Evolutionary conservation across 139 green algal species (phyloP), one percentile per base, ranked within the genome.

Genomic region (Closterium sp.): DNA sequence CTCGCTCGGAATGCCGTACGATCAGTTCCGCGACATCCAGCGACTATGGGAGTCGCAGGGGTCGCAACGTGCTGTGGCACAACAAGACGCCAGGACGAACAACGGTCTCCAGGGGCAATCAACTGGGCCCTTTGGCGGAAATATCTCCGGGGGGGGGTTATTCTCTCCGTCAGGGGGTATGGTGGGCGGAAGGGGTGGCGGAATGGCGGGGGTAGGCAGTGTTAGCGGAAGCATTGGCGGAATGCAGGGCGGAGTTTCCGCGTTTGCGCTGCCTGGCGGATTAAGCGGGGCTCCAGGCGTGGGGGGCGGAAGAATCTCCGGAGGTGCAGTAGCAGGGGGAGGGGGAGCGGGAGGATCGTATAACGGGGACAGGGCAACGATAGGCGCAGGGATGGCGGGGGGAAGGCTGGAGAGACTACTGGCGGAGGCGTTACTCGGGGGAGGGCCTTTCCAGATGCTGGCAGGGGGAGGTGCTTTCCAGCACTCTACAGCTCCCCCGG

Each of bases 221-320:
- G 4, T 69, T 87, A 1, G 33, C 55, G 55, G 5, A 87, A 19
- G 84, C 1, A 76, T 76, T 87, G 33, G 33, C 16, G 84, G 33
- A 83, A 87, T 16, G 33, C 84, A 1, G 16, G 33, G 12, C 19
- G 33, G 33, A 35, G 5, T 87, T 19, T 1, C 33, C 84, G 16
- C 33, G 84, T 98, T 32, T 99, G 99, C 88, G 93, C 93, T 81
- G 97, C 99, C 38, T 97, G 96, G 89, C 95, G 99, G 90, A 96
- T 69, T 95, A 7, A 76, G 23, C 5, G 84, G 84, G 4, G 1
- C 33, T 25, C 33, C 33, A 83, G 33, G 33, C 33, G 19, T 76
- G 55, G 55, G 55, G 55, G 55, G 55, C 55, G 55, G 55, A 76
- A 76, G 55, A 76, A 76, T 28, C 0, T 28, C 12, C 16, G 55